Percentiles rank a stretch among this genome's conserved stretches.
Evolutionary conservation across 108 stramenopile genomes (phyloP).

Genomic region (Conticribra weissflogii): DNA sequence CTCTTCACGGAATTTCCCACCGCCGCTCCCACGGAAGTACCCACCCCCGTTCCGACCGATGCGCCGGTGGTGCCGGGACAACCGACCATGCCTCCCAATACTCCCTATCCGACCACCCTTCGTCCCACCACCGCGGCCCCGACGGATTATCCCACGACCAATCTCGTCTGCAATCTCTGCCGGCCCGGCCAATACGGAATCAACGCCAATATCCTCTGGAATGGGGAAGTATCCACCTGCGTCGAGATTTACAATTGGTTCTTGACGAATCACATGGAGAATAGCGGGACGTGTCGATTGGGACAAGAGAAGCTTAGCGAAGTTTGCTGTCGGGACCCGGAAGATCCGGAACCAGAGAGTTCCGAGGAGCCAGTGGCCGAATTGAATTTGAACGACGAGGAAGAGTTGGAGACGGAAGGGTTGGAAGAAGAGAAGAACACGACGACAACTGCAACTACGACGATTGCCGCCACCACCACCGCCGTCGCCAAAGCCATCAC

Average conservation of each 20-base stretch:
- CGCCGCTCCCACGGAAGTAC: constrained; percentile 14
- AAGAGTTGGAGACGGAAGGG: too few relatives aligned
- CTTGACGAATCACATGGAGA: constrained; percentile 31
- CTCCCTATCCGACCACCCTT: constrained; percentile 2
- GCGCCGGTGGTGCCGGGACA: constrained; percentile 37
- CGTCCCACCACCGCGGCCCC: constrained; percentile 5
- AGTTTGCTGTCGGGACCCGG: constrained; percentile 30
- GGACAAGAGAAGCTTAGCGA: constrained; percentile 32
- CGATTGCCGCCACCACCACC: not conserved
- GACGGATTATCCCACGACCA: constrained; percentile 21
- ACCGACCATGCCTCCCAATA: constrained; percentile 37
- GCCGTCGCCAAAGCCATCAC: not conserved
- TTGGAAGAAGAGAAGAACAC: too few relatives aligned
- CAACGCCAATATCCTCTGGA: constrained; percentile 38
- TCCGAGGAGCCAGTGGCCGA: too few relatives aligned
- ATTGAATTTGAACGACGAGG: too few relatives aligned
- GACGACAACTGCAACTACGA: too few relatives aligned
- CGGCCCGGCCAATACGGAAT: constrained; percentile 39
- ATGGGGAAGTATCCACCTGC: constrained; percentile 30
- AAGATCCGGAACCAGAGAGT: not conserved
- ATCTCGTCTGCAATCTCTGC: constrained; percentile 38
- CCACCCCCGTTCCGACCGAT: constrained; percentile 26
- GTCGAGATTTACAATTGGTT: constrained; percentile 40
- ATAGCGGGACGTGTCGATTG: constrained; percentile 22
- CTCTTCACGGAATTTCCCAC: constrained; percentile 48